Percentiles rank a stretch among this genome's conserved stretches.
Conservation (phyloP, 2,329 filamentous ascomycete genomes). For the Fusarium sp. region DNA sequence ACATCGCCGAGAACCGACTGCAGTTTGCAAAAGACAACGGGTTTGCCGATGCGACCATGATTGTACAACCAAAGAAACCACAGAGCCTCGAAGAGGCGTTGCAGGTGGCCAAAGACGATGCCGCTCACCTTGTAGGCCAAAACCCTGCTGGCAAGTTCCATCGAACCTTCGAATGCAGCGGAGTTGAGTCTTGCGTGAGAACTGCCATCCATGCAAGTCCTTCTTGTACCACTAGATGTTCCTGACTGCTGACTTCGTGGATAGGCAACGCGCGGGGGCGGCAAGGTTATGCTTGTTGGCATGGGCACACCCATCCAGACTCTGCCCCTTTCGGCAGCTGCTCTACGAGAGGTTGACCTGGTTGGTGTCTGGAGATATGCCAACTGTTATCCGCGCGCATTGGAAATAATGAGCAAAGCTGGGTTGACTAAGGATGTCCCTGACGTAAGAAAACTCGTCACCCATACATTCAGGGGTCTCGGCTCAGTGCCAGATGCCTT, state of each 20-base stretch:
- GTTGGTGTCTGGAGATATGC: conserved; percentile 20
- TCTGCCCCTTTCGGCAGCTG: conserved; percentile 13
- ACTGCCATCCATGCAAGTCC: conserved; percentile 13
- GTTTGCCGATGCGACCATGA: conserved; percentile 5
- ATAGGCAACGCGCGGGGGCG: conserved; percentile 11
- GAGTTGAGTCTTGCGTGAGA: conserved; percentile 16
- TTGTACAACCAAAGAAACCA: not conserved
- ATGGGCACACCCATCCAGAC: conserved; percentile 20
- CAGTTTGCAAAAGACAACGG: conserved; percentile 11
- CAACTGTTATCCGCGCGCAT: conserved; percentile 11
- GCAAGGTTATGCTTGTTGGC: conserved; percentile 12
- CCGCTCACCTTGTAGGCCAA: not conserved
- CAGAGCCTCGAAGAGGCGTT: conserved; percentile 3
- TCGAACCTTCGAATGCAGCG: conserved; percentile 20
- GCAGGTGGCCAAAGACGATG: conserved; percentile 3
- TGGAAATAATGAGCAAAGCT: conserved; percentile 1
- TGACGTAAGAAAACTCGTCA: conserved; percentile 16
- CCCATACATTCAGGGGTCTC: conserved; percentile 8
- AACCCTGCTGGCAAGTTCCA: conserved; percentile 1
- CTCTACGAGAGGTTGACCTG: conserved; percentile 17
- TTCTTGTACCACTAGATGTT: too few species aligned
- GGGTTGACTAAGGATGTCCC: not conserved
- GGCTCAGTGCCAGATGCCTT: conserved; percentile 7
- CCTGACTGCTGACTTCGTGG: not conserved
- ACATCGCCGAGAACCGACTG: conserved; percentile 15